Base-by-base conservation (phyloP, 176 grass and related monocot genomes). In the Neostapfia colusana region DNA sequence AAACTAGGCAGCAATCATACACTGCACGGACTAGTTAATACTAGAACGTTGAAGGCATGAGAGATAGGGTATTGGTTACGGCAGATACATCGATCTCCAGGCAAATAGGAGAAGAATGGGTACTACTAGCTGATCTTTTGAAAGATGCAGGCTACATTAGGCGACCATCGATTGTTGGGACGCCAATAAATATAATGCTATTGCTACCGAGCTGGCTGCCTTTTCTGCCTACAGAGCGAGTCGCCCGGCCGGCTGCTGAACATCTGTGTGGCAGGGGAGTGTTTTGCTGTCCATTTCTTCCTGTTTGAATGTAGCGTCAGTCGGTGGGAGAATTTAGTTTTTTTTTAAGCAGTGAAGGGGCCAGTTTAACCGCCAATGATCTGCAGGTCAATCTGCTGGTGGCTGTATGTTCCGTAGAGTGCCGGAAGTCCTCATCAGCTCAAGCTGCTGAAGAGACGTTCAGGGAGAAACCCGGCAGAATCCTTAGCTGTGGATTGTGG, bases 1-100 rank as follows among this genome's bases (percentile, higher is more conserved):
- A 77, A 37, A 77, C 61, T 37, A 54, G 34, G 21, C 42, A 42
- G 35, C 61, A 73, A 38, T 82, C 61, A 82, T 83, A 75, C 51
- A 38, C 11, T n/a, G 17, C 31, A 1, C 75, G 2, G 31, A 31
- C 31, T 31, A 31, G 31, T 31, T 31, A 31, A 31, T 77, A 65
- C 51, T 53, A 15, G 61, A 77, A 39, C 28, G 44, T 44, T 83
- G 51, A 45, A 79, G 36, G 62, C 75, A 63, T 63, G 48, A 72
- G 63, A 0, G 35, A 57, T 79, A 79, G 69, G 37, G 69, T 64
- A 70, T 75, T 72, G 54, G 70, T 88, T 84, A 80, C 57, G 75
- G 63, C 63, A 34, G 76, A 64, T 67, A 70, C 75, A 74, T 88
- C 74, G 27, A 42, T 62, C 25, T 73, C 23, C 23, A 27, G 8